These are phyloP conservation scores for Crucibulum laeve DNA, from an alignment of 768 basidiomycete species.

Conservation along the genomic window DNA sequence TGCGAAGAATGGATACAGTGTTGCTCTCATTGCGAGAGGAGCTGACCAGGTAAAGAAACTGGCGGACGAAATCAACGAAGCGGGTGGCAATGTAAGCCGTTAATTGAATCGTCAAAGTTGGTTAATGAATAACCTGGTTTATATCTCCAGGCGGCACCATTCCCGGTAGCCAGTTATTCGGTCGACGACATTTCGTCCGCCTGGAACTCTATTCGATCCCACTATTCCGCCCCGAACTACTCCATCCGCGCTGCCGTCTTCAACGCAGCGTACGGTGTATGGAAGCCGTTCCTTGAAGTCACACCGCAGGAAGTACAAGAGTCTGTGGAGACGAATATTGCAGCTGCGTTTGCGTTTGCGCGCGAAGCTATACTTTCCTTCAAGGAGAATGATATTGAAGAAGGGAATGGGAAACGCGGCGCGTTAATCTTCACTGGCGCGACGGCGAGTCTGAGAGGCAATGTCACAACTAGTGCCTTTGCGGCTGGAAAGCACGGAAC, in stretches of 20 bases:
- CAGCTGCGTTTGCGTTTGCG: conserved; percentile 61
- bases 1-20: conserved; percentile 57
- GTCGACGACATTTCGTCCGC: conserved; percentile 45
- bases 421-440: conserved; percentile 72
- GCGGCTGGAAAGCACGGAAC: conserved; percentile 61
- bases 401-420: conserved; percentile 51
- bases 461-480: conserved; percentile 55
- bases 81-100: conserved; percentile 52
- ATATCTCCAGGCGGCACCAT: conserved; percentile 46
- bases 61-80: conserved; percentile 47
- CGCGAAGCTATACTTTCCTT: conserved; percentile 56
- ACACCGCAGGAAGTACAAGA: conserved; percentile 53
- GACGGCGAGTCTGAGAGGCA: conserved; percentile 63
- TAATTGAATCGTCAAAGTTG: neutral
- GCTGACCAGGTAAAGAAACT: conserved; percentile 45
- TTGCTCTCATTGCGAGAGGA: conserved; percentile 64
- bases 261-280: conserved; percentile 54
- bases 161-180: conserved; percentile 49
- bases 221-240: conserved; percentile 43
- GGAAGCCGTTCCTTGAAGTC: conserved; percentile 65
- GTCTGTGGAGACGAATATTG: conserved; percentile 46
- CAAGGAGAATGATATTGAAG: conserved; percentile 49
- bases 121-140: neutral
- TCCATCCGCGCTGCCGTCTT: conserved; percentile 59
- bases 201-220: conserved; percentile 41